Evolutionary conservation across 495 filamentous ascomycete species (phyloP), one percentile per base, ranked within the genome.

Genomic region (Aspergillus egyptiacus): DNA sequence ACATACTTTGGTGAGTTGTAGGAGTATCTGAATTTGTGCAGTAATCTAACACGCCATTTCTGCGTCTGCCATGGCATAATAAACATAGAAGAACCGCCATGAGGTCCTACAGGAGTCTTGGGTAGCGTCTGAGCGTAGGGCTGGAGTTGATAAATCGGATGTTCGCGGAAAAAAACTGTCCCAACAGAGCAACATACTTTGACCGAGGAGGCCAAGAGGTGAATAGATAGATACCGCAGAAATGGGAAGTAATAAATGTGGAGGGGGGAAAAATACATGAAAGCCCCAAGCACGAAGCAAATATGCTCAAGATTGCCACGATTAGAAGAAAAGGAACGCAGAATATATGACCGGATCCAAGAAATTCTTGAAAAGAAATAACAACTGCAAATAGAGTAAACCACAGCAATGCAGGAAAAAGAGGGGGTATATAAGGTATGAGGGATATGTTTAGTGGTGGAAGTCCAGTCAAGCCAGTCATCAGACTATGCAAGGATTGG

Each of bases 341-440:
- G 25, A 25, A 48, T 48, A 38, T 37, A 40, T 49, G 46, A 34
- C 6, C 27, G 5, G 24, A 31, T 6, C 34, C 25, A 50, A 43
- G 10, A 42, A 37, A 20, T 8, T 9, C 35, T 37, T 11, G 37
- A 50, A 14, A 31, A 38, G 19, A 33, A 40, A 33, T 14, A 31
- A 20, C 9, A 35, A 28, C 7, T 5, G 17, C n/a, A 13, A 30
- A 37, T 24, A 17, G 42, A 53, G 20, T 24, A 3, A 35, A 22
- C 33, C 24, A 28, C 4, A 22, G 36, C 15, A 15, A 42, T 8
- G 28, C 9, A 11, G 30, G 39, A 22, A 27, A 27, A 33, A 23
- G n/a, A n/a, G n/a, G 27, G 46, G 52, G 52, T 54, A 54, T 54
- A 54, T 54, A 48, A 15, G 28, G 19, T 19, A 56, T 53, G 46